A percentile compares a stretch with the other conserved stretches of the same genome.
phyloP scores from a whole-genome alignment of 768 basidiomycete species.

The Russula sp. region DNA sequence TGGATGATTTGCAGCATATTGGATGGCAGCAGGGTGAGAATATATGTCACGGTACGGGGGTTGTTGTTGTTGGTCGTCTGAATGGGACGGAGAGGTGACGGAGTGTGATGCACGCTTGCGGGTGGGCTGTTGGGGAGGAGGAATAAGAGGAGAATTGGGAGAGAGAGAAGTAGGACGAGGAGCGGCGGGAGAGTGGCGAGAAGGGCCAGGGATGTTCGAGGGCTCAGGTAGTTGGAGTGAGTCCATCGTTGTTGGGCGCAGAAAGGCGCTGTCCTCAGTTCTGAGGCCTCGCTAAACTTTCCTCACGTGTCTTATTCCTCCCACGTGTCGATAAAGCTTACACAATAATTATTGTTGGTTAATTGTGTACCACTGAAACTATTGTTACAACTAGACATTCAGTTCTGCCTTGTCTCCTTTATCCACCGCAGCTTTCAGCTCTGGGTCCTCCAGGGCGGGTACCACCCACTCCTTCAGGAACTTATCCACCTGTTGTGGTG shows the following conservation, averaged over 20 bases:
- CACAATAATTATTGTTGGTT: too few relatives aligned
- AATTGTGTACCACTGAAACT: too few relatives aligned
- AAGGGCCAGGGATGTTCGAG: constrained; percentile 43
- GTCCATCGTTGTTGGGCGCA: constrained; percentile 33
- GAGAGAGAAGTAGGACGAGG: constrained; percentile 60
- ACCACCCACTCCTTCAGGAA: constrained; percentile 86
- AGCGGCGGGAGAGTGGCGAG: constrained; percentile 42
- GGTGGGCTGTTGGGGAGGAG: constrained; percentile 38
- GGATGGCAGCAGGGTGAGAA: constrained; percentile 78
- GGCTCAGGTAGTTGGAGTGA: constrained; percentile 47
- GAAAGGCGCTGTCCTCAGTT: neutral
- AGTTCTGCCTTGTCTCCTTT: constrained; percentile 61
- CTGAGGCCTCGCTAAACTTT: too few relatives aligned
- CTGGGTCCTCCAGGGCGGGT: constrained; percentile 67
- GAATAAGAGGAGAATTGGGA: constrained; percentile 46
- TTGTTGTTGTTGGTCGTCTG: constrained; percentile 40
- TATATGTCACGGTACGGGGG: constrained; percentile 69
- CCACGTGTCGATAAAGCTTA: neutral
- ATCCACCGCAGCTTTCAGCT: constrained; percentile 52
- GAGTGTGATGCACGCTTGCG: constrained; percentile 73
- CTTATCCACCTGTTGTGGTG: constrained; percentile 89
- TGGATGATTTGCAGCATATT: constrained; percentile 80
- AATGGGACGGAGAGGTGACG: constrained; percentile 52
- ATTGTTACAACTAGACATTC: constrained; percentile 41
- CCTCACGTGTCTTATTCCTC: neutral